These are phyloP conservation scores for Paxillus involutus DNA, from an alignment of 768 basidiomycete species.

Conservation along the genomic window DNA sequence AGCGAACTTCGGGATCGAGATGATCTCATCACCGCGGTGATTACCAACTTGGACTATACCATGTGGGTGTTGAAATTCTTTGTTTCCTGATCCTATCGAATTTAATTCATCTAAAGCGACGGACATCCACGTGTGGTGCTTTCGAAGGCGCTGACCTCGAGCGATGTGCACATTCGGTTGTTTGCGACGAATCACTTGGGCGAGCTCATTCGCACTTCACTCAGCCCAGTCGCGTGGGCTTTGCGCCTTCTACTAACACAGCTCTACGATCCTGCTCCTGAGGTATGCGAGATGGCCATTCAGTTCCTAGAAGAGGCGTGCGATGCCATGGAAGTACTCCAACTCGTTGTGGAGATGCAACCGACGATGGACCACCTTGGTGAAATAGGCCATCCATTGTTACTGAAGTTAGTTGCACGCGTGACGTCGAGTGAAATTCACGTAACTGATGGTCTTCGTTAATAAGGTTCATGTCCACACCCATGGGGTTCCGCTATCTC, in stretches of 20 bases:
- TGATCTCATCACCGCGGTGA: constrained; percentile 87
- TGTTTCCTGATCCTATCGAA: neutral
- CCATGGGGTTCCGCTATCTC: constrained; percentile 89
- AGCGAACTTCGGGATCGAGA: constrained; percentile 89
- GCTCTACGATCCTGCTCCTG: constrained; percentile 87
- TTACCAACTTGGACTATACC: constrained; percentile 89
- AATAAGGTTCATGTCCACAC: constrained; percentile 88
- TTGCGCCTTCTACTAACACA: constrained; percentile 91
- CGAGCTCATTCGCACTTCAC: constrained; percentile 65
- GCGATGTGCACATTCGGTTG: constrained; percentile 84
- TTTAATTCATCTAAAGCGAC: constrained; percentile 54
- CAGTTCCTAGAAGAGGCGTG: constrained; percentile 89
- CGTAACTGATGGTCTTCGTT: neutral
- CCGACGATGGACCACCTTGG: constrained; percentile 96
- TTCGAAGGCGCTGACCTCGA: constrained; percentile 93
- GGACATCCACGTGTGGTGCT: constrained; percentile 92
- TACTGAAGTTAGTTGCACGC: constrained; percentile 67
- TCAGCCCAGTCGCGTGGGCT: constrained; percentile 79
- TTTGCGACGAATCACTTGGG: constrained; percentile 90
- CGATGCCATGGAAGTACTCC: constrained; percentile 77
- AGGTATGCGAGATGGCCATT: constrained; percentile 90
- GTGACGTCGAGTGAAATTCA: neutral
- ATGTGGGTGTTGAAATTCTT: constrained; percentile 51
- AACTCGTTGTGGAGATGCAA: constrained; percentile 91
- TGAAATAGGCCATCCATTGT: constrained; percentile 83